These are phyloP conservation scores for Penicillium canescens DNA, from an alignment of 495 filamentous ascomycete genomes.

Conservation along the genomic window DNA sequence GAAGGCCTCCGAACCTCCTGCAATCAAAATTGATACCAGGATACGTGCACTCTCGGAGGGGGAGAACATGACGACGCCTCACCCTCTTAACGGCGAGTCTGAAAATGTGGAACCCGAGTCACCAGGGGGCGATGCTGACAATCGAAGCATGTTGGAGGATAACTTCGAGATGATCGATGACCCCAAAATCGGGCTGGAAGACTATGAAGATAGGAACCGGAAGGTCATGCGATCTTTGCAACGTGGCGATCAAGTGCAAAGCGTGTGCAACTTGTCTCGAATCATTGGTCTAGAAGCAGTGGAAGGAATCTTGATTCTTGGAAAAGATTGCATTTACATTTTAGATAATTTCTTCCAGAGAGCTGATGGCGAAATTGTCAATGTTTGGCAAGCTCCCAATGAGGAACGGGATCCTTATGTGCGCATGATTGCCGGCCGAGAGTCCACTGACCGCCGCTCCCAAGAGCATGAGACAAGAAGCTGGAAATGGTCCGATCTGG, in stretches of 20 bases:
- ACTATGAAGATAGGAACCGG: slow-evolving; percentile 93
- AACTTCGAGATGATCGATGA: slow-evolving; percentile 96
- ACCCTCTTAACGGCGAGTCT: slow-evolving; percentile 25
- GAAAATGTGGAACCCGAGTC: slow-evolving; percentile 24
- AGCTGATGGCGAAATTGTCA: slow-evolving; percentile 91
- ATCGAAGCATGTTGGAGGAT: slow-evolving; percentile 62
- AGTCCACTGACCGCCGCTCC: slow-evolving; percentile 59
- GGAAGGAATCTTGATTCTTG: slow-evolving; percentile 88
- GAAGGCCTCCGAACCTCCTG: slow-evolving; percentile 53
- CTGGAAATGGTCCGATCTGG: slow-evolving; percentile 92
- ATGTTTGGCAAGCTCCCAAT: slow-evolving; percentile 87
- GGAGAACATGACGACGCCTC: slow-evolving; percentile 40
- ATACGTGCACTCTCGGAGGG: slow-evolving; percentile 29
- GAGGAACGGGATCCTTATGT: slow-evolving; percentile 96
- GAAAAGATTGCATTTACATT: slow-evolving; percentile 91
- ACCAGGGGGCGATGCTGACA: slow-evolving; percentile 44
- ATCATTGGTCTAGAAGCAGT: slow-evolving; percentile 89
- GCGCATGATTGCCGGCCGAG: slow-evolving; percentile 83
- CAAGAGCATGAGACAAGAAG: slow-evolving; percentile 78
- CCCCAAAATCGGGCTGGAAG: slow-evolving; percentile 75
- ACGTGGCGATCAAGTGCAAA: slow-evolving; percentile 87
- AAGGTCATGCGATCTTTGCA: slow-evolving; percentile 96
- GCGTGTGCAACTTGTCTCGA: slow-evolving; percentile 91
- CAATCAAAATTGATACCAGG: slow-evolving; percentile 38
- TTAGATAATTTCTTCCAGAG: slow-evolving; percentile 94